Evolutionary conservation across 495 filamentous ascomycete species (phyloP).

Genomic region (Hyaloscypha finlandica): DNA sequence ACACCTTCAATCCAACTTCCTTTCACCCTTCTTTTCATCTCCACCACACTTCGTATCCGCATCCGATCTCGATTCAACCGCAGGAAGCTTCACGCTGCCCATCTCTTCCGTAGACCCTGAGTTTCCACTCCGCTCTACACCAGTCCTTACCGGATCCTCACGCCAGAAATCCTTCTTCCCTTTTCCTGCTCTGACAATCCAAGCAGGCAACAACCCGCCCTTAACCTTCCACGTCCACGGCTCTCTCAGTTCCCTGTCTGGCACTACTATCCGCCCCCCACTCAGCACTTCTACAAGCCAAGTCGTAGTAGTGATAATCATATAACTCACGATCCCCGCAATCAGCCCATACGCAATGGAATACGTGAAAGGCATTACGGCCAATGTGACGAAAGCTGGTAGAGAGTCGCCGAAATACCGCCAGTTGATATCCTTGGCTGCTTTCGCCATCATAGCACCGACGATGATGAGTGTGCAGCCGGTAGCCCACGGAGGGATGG

Average conservation of each 20-base stretch:
- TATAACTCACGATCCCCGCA: conserved; percentile 69
- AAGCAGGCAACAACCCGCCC: conserved; percentile 69
- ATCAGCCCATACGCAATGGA: conserved; percentile 72
- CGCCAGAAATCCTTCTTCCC: conserved; percentile 15
- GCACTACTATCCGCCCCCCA: conserved; percentile 67
- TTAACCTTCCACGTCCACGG: conserved; percentile 67
- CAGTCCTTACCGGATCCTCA: background rate
- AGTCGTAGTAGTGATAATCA: conserved; percentile 62
- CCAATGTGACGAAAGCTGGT: conserved; percentile 77
- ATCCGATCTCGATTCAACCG: no score
- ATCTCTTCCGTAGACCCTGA: no score
- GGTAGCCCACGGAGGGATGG: conserved; percentile 82
- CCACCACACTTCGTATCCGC: no score
- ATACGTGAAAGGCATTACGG: conserved; percentile 84
- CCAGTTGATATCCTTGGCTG: conserved; percentile 81
- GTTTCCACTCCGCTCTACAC: no score
- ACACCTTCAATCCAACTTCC: no score
- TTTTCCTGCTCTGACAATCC: conserved; percentile 54
- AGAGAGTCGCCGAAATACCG: conserved; percentile 73
- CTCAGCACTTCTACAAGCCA: conserved; percentile 65
- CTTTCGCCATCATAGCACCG: conserved; percentile 75
- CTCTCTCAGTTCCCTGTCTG: conserved; percentile 70
- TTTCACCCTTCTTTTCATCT: no score
- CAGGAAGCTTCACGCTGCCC: no score
- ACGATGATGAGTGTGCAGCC: conserved; percentile 80